Conservation (phyloP, 805 yeast genomes). For the Saccharomycopsis guyanensis region DNA sequence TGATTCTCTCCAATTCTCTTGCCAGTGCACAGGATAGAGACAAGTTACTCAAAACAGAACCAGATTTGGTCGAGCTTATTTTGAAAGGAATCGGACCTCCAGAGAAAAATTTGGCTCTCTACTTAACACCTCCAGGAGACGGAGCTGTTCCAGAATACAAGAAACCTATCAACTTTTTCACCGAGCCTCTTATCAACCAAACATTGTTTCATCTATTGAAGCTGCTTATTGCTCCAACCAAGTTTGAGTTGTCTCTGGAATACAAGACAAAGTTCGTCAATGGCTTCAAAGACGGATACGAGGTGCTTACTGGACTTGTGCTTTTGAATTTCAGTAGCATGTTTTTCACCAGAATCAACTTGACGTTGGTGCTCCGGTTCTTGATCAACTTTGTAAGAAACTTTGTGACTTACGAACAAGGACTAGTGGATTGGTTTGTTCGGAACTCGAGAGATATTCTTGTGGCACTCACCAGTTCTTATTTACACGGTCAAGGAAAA, state of each 20-base stretch:
- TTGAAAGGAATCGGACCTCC: neutral
- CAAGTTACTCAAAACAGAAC: neutral
- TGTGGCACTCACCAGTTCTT: neutral
- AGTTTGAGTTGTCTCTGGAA: neutral
- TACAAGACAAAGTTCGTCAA: neutral
- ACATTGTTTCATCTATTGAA: conserved; percentile 19
- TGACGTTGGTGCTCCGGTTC: conserved; percentile 12
- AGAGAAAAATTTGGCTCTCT: neutral
- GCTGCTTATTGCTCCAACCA: conserved; percentile 6
- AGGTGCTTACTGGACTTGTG: conserved; percentile 5
- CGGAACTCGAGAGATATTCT: neutral
- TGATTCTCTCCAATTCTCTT: conserved; percentile 18
- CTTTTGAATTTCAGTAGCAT: conserved; percentile 16
- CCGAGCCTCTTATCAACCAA: conserved; percentile 19
- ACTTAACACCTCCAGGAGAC: neutral
- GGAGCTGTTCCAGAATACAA: neutral
- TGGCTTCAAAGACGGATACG: conserved; percentile 7
- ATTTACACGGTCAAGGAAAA: neutral
- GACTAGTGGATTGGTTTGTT: conserved; percentile 9
- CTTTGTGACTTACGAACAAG: conserved; percentile 5
- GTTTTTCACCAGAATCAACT: conserved; percentile 15
- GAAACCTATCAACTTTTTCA: conserved; percentile 13
- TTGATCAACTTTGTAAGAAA: conserved; percentile 14
- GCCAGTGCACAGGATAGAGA: conserved; percentile 9
- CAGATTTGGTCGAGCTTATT: conserved; percentile 7